These are phyloP conservation scores for Fusarium sp. DNA, from an alignment of 2,329 filamentous ascomycete genomes.

Conservation along the genomic window DNA sequence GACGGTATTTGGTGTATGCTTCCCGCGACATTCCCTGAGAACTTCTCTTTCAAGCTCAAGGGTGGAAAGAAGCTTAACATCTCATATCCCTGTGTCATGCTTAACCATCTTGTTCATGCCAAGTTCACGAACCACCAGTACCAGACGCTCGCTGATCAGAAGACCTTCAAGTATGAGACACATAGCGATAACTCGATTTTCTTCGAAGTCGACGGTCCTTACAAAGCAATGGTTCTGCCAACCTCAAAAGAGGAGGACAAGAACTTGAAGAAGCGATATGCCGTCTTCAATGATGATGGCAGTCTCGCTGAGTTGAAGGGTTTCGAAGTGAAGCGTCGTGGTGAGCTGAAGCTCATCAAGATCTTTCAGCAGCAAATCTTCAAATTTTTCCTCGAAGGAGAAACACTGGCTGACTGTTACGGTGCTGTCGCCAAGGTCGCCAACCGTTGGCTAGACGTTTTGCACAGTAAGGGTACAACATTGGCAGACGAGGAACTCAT, in stretches of 20 bases:
- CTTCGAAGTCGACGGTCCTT: constrained; percentile 98
- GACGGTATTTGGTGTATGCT: constrained; percentile 99
- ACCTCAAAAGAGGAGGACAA: constrained; percentile 99
- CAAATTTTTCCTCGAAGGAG: constrained; percentile 97
- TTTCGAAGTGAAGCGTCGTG: constrained; percentile 96
- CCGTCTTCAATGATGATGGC: constrained; percentile 98
- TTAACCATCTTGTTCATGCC: constrained; percentile 96
- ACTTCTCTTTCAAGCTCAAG: constrained; percentile 93
- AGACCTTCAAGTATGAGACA: constrained; percentile 90
- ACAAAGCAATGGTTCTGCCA: constrained; percentile 96
- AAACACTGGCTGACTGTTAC: constrained; percentile 90
- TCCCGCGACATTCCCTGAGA: constrained; percentile 94
- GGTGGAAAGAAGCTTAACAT: constrained; percentile 97
- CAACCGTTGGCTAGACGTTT: constrained; percentile 95
- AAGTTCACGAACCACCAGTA: constrained; percentile 98
- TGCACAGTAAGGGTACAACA: constrained; percentile 88
- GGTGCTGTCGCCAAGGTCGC: constrained; percentile 92
- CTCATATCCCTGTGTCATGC: constrained; percentile 98
- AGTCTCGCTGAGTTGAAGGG: constrained; percentile 95
- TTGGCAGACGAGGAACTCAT: constrained; percentile 97
- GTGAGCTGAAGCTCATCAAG: constrained; percentile 98
- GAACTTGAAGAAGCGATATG: constrained; percentile 99
- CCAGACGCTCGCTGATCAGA: constrained; percentile 84
- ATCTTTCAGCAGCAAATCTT: constrained; percentile 99
- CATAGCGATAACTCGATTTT: constrained; percentile 99